Evolutionary conservation across 306 rosid species (phyloP), one percentile per base, ranked within the genome.

Genomic region (Ormosia emarginata): DNA sequence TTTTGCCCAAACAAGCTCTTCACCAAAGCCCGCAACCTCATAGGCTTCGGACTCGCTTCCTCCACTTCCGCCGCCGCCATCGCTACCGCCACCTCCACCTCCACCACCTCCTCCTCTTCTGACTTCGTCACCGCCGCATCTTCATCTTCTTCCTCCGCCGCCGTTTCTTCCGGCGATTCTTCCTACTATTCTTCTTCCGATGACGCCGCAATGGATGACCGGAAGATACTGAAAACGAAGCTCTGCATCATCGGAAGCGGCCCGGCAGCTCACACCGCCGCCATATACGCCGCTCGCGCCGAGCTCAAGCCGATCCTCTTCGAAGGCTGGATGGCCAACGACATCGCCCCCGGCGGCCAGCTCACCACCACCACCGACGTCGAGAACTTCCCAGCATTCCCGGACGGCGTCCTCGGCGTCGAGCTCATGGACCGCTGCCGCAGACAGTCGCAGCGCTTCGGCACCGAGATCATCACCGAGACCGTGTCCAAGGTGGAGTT

Each of bases 301-400:
- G 97, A 91, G 85, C 90, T 95, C 30, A 89, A 85, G 63, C 97
- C 98, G 18, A 69, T 93, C 4, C 89, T 95, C 15, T 95, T 95
- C 44, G 98, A 95, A 84, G 97, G 97, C 0, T 93, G 93, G 92
- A 94, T 92, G 97, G 98, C 97, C 65, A 93, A 93, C 75, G 93
- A 78, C 71, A 83, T 91, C 52, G 97, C 94, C 43, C 93, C 97
- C 0, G 99, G 97, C 2, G 96, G 98, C 29, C 99, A 95, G 88
- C 95, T 92, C 73, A 93, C 98, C 18, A 93, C 96, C 37, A 93
- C 98, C 56, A 73, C 99, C 46, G 98, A 91, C 10, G 99, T 95
- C 74, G 98, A 95, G 90, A 95, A 95, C 53, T 95, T 93, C 77
- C 98, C 98, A 0, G 97, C 97, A 0, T 95, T 95, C 17, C 92